Conservation (phyloP, 441 rosid genomes). For the Gossypium gossypioides region DNA sequence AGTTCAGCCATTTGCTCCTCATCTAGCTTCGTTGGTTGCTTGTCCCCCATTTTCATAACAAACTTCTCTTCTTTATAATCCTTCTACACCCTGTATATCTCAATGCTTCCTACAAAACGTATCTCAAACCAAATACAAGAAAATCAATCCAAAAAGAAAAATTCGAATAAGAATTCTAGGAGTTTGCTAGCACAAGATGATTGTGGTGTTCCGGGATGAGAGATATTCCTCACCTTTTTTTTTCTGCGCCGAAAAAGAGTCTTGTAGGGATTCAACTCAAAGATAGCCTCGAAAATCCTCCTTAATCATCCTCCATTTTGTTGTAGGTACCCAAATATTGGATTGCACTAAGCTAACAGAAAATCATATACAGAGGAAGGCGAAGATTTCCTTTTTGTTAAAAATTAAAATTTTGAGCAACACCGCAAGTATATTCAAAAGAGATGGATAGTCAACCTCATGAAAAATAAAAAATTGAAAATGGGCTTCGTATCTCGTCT, state of each 20-base stretch:
- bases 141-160: background rate
- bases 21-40: slow-evolving; percentile 47
- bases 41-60: slow-evolving; percentile 33
- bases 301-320: slow-evolving; percentile 8
- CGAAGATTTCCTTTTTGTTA: background rate
- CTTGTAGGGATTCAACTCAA: slow-evolving; percentile 5
- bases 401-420: background rate
- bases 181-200: no score
- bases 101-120: background rate
- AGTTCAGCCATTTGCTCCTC: slow-evolving; percentile 65
- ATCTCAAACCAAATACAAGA: background rate
- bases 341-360: slow-evolving; percentile 5
- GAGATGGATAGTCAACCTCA: background rate
- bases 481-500: background rate
- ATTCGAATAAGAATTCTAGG: no score
- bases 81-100: background rate
- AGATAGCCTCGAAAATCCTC: slow-evolving; percentile 16
- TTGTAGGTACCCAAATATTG: slow-evolving; percentile 13
- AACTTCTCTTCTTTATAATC: background rate
- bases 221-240: no score
- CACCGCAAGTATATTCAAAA: background rate
- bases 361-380: background rate
- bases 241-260: background rate
- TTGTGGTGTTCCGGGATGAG: no score
- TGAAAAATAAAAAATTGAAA: background rate